Conservation (phyloP, 2,329 filamentous ascomycete species). For the Neonectria hederae region DNA sequence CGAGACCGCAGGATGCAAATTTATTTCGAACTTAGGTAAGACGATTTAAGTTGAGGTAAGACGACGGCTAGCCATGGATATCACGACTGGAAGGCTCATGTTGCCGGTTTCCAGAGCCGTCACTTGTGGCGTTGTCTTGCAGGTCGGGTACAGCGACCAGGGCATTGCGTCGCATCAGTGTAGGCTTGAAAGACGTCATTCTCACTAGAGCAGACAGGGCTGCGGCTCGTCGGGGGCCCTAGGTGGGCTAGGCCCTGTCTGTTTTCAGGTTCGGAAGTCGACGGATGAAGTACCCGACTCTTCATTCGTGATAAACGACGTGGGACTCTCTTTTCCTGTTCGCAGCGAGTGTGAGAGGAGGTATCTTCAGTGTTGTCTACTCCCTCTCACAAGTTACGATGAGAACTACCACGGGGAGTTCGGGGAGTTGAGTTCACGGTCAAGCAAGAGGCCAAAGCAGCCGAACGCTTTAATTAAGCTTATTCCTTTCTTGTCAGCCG, state of each 20-base stretch:
- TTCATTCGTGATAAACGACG: neutral
- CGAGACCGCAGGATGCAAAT: neutral
- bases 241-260: neutral
- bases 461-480: constrained; percentile 31
- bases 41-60: neutral
- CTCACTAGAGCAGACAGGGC: constrained; percentile 14
- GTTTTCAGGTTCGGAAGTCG: constrained; percentile 8
- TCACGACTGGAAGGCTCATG: neutral
- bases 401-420: constrained; percentile 29
- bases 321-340: neutral
- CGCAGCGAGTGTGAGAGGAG: neutral
- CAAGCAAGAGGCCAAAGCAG: neutral
- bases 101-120: neutral
- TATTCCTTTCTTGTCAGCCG: constrained; percentile 21
- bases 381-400: neutral
- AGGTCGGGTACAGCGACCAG: constrained; percentile 3
- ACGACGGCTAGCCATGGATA: neutral
- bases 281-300: constrained; percentile 11
- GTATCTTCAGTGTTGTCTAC: neutral
- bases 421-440: constrained; percentile 16
- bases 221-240: constrained; percentile 28
- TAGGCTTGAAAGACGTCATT: constrained; percentile 34
- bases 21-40: neutral
- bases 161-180: constrained; percentile 31
- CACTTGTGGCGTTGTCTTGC: constrained; percentile 7